A percentile compares a stretch with the other conserved stretches of the same genome.
Conservation (phyloP, 1,139 yeast genomes). For the Yamadazyma jaroonii region DNA sequence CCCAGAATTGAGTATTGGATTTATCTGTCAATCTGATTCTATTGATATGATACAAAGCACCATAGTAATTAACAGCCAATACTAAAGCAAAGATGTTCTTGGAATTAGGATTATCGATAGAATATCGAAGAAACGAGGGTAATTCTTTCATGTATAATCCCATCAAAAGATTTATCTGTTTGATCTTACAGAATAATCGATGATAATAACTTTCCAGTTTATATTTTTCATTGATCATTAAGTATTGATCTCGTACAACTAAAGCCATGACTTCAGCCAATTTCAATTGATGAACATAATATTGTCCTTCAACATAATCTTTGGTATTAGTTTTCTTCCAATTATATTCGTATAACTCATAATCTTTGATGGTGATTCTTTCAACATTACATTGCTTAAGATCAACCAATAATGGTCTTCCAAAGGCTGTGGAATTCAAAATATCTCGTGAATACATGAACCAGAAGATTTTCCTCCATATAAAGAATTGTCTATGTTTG, state of each 20-base stretch:
- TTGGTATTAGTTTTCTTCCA: conserved; percentile 43
- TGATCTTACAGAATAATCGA: conserved; percentile 48
- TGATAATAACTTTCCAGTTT: conserved; percentile 29
- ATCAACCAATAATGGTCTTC: conserved; percentile 67
- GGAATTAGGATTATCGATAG: conserved; percentile 57
- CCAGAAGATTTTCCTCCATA: conserved; percentile 78
- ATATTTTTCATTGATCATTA: conserved; percentile 58
- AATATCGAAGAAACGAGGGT: conserved; percentile 61
- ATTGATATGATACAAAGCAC: conserved; percentile 65
- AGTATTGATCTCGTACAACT: conserved; percentile 61
- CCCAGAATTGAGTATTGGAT: conserved; percentile 69
- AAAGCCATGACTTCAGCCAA: conserved; percentile 70
- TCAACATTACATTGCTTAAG: conserved; percentile 73
- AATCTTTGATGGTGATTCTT: conserved; percentile 62
- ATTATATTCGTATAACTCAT: conserved; percentile 50
- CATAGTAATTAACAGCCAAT: conserved; percentile 67
- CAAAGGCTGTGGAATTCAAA: conserved; percentile 63
- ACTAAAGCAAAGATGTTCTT: conserved; percentile 55
- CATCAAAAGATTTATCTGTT: conserved; percentile 72
- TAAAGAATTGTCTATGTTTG: conserved; percentile 41
- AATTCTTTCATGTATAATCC: conserved; percentile 70
- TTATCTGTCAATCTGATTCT: conserved; percentile 58
- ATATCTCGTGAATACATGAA: conserved; percentile 66
- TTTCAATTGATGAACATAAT: conserved; percentile 59
- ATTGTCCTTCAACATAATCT: conserved; percentile 41